Evolutionary conservation across 371 early-diverging fungal genomes (phyloP).

Genomic region (Coemansia sp.): DNA sequence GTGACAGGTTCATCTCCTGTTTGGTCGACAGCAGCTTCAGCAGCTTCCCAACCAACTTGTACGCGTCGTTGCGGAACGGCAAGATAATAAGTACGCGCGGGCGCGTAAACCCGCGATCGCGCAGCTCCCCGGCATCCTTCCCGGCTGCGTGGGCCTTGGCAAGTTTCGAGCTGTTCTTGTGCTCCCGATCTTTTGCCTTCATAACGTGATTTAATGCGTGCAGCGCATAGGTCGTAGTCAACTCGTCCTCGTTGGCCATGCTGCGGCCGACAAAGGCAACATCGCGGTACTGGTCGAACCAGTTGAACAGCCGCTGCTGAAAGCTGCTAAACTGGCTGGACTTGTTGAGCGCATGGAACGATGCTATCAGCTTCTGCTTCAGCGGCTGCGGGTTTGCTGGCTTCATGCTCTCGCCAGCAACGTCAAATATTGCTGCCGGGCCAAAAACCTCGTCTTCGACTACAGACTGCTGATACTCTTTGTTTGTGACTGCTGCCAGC

Average conservation of each 20-base stretch:
- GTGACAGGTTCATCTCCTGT: slow-evolving; percentile 78
- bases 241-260: slow-evolving; percentile 61
- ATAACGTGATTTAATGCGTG: slow-evolving; percentile 90
- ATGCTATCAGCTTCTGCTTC: slow-evolving; percentile 30
- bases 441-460: slow-evolving; percentile 25
- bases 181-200: slow-evolving; percentile 72
- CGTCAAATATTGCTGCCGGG: slow-evolving; percentile 17
- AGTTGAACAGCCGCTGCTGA: slow-evolving; percentile 62
- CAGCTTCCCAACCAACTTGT: slow-evolving; percentile 74
- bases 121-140: slow-evolving; percentile 59
- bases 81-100: slow-evolving; percentile 88
- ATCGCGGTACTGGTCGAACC: slow-evolving; percentile 75
- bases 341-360: slow-evolving; percentile 38
- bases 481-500: slow-evolving; percentile 48
- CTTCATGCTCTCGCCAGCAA: slow-evolving; percentile 19
- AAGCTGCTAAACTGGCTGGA: slow-evolving; percentile 27
- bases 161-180: slow-evolving; percentile 79
- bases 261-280: slow-evolving; percentile 68
- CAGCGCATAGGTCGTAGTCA: slow-evolving; percentile 71
- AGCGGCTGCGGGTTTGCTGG: slow-evolving; percentile 25
- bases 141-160: slow-evolving; percentile 51
- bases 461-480: slow-evolving; percentile 57
- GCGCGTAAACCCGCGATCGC: slow-evolving; percentile 95
- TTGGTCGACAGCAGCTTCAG: slow-evolving; percentile 74
- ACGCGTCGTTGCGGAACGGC: slow-evolving; percentile 85